Evolutionary conservation across 2,329 filamentous ascomycete species (phyloP), one percentile per base, ranked within the genome.

Genomic region (Microsporum canis): DNA sequence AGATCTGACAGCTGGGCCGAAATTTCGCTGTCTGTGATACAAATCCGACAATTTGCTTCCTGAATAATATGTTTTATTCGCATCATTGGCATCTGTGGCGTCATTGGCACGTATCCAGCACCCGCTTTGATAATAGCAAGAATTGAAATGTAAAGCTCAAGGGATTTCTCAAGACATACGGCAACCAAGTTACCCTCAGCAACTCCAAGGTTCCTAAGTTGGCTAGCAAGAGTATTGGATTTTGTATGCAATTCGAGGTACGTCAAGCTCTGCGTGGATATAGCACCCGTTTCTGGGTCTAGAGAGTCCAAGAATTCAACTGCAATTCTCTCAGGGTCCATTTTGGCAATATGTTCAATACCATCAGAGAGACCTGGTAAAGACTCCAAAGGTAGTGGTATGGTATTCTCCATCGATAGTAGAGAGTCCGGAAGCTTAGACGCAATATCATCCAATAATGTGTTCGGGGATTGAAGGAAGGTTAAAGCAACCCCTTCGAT

Each of bases 61-160:
- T 72, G 64, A 14, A 95, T 65, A 27, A 94, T 88, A 2, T 79
- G 76, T 2, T 76, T 70, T 0, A 88, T 76, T 58, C 88, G 79
- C 7, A 83, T 79, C 0, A 69, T 27, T 0, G 90, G 89, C 0
- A 86, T 88, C n/a, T 81, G 84, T 0, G 88, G 87, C 0, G 89
- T 79, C 3, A 95, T 78, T 0, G 90, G 89, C n/a, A 95, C 74
- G 68, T 95, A 94, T 5, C 85, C 89, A 67, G 85, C 86, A 6
- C 89, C 89, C 3, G 84, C 77, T 68, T 95, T 95, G 36, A 89
- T 72, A 27, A 86, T 81, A 0, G 84, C 90, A 34, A 96, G 77
- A 31, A 95, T 88, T 0, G 84, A 80, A 33, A 85, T 78, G 68
- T 95, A 95, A 0, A 95, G 75, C 31, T 84, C 72, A 0, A 84